These are phyloP conservation scores for Nakazawaea ambrosiae DNA, from an alignment of 805 yeast species.

Conservation along the genomic window DNA sequence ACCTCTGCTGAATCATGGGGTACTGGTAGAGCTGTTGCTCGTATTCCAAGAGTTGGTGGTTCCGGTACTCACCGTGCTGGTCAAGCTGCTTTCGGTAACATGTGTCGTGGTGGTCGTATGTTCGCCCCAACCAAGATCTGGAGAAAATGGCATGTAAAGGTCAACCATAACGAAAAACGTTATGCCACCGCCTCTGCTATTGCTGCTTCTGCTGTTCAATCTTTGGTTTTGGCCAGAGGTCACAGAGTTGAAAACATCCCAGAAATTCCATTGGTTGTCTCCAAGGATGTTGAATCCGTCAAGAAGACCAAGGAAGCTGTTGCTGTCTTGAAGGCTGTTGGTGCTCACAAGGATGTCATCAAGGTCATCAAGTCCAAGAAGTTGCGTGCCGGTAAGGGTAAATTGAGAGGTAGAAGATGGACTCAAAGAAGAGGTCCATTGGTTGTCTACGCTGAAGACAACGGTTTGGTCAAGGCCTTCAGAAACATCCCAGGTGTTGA, in stretches of 20 bases:
- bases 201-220: conserved; percentile 98
- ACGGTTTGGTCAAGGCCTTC: conserved; percentile 96
- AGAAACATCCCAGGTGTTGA: conserved; percentile 99
- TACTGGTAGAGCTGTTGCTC: conserved; percentile 99
- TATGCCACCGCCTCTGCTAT: conserved; percentile 99
- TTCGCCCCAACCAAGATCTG: conserved; percentile 99
- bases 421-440: conserved; percentile 99
- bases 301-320: conserved; percentile 98
- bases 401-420: conserved; percentile 98
- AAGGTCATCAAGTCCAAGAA: conserved; percentile 98
- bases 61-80: conserved; percentile 99
- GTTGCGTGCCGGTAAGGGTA: conserved; percentile 99
- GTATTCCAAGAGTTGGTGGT: conserved; percentile 99
- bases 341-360: conserved; percentile 97
- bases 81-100: conserved; percentile 99
- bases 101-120: conserved; percentile 99
- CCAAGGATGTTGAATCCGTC: conserved; percentile 87
- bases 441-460: conserved; percentile 96
- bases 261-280: conserved; percentile 97
- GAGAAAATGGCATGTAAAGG: conserved; percentile 99
- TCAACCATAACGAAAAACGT: conserved; percentile 99
- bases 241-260: conserved; percentile 98
- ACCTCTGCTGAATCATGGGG: conserved; percentile 99
- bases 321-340: conserved; percentile 95
- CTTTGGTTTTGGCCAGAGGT: conserved; percentile 98